A percentile compares a stretch with the other conserved stretches of the same genome.
These are phyloP conservation scores for Phytopythium chamaehyphon DNA, from an alignment of 352 stramenopile species.

Conservation along the genomic window DNA sequence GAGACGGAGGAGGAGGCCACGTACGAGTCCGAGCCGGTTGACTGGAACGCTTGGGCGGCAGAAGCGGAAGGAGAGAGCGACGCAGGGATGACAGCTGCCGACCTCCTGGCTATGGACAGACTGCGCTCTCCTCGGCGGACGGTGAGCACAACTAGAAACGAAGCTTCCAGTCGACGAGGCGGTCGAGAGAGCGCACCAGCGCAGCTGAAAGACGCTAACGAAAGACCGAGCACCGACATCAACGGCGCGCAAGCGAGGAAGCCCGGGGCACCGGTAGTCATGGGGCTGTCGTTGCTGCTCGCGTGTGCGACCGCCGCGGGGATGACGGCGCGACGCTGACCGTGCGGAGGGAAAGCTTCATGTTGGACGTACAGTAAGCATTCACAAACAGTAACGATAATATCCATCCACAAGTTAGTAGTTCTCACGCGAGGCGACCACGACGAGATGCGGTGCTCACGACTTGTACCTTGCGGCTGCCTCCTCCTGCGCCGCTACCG, in stretches of 20 bases:
- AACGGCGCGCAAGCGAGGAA: background rate
- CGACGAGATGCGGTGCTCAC: conserved; percentile 9
- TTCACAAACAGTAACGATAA: too few relatives aligned
- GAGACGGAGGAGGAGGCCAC: conserved; percentile 6
- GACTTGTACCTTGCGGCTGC: conserved; percentile 26
- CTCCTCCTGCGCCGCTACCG: background rate
- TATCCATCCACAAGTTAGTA: background rate
- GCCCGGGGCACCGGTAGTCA: conserved; percentile 18
- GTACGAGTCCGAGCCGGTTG: background rate
- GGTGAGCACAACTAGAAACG: too few relatives aligned
- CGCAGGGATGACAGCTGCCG: too few relatives aligned
- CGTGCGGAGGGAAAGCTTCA: background rate
- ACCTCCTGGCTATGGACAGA: too few relatives aligned
- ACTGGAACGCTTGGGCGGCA: conserved; percentile 1
- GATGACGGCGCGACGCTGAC: conserved; percentile 37
- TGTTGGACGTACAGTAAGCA: too few relatives aligned
- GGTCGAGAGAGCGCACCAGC: too few relatives aligned
- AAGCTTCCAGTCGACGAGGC: too few relatives aligned
- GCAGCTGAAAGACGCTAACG: conserved; percentile 15
- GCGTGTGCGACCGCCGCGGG: conserved; percentile 40
- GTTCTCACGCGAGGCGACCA: background rate
- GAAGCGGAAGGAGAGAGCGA: background rate
- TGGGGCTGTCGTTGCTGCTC: conserved; percentile 43
- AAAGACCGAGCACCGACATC: background rate
- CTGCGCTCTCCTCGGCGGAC: too few relatives aligned